phyloP scores from a whole-genome alignment of 2,329 filamentous ascomycete genomes.

The Calonectria pauciramosa region DNA sequence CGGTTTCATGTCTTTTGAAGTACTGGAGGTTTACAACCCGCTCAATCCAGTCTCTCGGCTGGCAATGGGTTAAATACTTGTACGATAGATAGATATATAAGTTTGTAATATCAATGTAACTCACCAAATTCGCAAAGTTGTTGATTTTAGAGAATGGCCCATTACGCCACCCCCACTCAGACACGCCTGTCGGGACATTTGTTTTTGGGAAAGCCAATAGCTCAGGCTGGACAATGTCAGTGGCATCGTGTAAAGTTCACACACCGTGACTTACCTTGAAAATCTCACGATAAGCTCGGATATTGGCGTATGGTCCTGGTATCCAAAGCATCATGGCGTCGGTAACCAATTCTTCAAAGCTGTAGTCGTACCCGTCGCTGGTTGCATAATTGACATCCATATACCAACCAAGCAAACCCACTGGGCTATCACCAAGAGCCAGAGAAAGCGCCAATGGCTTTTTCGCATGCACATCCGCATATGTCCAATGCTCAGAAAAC shows the following conservation, averaged over 20 bases:
- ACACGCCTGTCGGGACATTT: background rate
- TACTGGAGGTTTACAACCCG: background rate
- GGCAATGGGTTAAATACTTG: background rate
- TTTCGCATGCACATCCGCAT: background rate
- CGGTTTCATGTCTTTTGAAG: background rate
- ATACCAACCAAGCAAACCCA: background rate
- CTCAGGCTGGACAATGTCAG: background rate
- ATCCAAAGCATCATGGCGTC: slow-evolving; percentile 6
- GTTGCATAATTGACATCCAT: background rate
- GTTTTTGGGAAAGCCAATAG: background rate
- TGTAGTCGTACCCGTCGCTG: background rate
- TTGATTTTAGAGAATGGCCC: background rate
- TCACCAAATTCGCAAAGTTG: background rate
- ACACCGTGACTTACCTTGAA: background rate
- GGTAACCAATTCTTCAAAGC: background rate
- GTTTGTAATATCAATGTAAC: background rate
- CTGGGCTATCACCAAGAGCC: background rate
- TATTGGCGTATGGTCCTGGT: background rate
- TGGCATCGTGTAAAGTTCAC: no score
- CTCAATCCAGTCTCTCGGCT: background rate
- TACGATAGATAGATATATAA: background rate
- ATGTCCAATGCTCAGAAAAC: background rate
- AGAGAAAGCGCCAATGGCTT: background rate
- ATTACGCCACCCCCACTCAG: background rate
- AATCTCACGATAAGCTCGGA: background rate